Evolutionary conservation across 2,329 filamentous ascomycete species (phyloP), one percentile per base, ranked within the genome.

Genomic region (Sarocladiaceae sp.): DNA sequence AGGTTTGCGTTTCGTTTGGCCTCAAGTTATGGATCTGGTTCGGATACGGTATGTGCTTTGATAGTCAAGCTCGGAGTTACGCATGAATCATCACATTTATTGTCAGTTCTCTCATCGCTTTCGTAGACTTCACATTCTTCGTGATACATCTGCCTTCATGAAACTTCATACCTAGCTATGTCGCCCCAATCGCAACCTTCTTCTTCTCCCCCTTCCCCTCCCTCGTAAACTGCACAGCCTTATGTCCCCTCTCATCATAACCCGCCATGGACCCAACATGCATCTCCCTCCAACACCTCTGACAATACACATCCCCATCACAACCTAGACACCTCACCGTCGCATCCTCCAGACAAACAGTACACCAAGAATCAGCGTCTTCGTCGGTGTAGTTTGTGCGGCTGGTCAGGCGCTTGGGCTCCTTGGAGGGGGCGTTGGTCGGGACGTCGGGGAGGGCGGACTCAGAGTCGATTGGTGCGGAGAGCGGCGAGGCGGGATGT

Each of bases 341-440:
- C 0, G 86, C 89, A 62, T 94, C 87, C 54, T 90, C 88, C 44
- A 87, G 82, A 64, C 90, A 96, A 10, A 94, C 90, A 28, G 85
- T 80, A 65, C 90, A 95, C 88, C 89, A 95, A 1, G 78, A 82
- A 37, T 86, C 83, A 55, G 86, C 77, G 59, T 93, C 88, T 29
- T 86, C 84, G 59, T 92, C 86, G 0, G 84, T 82, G 62, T 77
- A 82, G 46, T 70, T 71, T 2, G 64, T 68, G 37, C 63, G 66
- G 50, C 66, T 69, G 15, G 63, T 63, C 4, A 77, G 63, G 4
- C 70, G 66, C n/a, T 66, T 68, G 15, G 67, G 66, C 7, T 66
- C 66, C 33, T 74, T 72, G 5, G 67, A 67, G 0, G 78, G 79
- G n/a, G 62, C 64, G 55, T 75, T 77, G 0, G 72, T 75, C 0